Conservation (phyloP, 2,329 filamentous ascomycete genomes). For the Fusarium neocosmosporiellum region DNA sequence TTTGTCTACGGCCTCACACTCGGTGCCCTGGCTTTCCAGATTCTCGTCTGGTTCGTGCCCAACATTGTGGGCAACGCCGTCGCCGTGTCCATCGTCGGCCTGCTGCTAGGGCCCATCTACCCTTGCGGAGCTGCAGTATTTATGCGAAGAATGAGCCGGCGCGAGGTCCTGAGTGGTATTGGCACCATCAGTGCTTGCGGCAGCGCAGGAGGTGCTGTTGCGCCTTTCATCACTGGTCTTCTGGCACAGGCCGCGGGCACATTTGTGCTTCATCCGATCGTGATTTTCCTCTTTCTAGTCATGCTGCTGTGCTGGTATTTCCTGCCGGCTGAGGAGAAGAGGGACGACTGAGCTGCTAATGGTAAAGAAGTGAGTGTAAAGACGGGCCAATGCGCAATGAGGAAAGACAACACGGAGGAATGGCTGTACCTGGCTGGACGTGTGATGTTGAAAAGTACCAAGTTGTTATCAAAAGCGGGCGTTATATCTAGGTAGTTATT, state of each 20-base stretch:
- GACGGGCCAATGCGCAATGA: background rate
- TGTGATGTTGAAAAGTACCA: background rate
- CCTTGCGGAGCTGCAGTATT: constrained; percentile 77
- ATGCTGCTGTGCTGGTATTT: constrained; percentile 75
- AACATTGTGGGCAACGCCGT: constrained; percentile 79
- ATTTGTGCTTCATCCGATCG: constrained; percentile 75
- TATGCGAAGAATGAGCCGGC: constrained; percentile 66
- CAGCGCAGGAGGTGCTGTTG: constrained; percentile 74
- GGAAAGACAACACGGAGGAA: background rate
- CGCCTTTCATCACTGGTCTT: constrained; percentile 74
- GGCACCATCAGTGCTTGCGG: constrained; percentile 77
- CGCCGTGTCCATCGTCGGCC: constrained; percentile 75
- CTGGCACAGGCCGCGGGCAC: constrained; percentile 71
- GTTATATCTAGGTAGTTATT: background rate
- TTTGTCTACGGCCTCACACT: constrained; percentile 73
- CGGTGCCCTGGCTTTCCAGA: constrained; percentile 74
- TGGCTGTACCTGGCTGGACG: no score
- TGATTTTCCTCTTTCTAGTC: constrained; percentile 70
- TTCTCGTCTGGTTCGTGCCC: constrained; percentile 83
- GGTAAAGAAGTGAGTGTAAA: background rate
- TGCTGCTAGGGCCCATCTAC: constrained; percentile 83
- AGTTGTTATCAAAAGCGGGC: background rate
- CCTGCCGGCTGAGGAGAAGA: constrained; percentile 68
- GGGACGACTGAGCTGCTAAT: constrained; percentile 55
- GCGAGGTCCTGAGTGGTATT: constrained; percentile 71